Conservation (phyloP, 1,139 yeast species). For the Yamadazyma spencermartinsiae region DNA sequence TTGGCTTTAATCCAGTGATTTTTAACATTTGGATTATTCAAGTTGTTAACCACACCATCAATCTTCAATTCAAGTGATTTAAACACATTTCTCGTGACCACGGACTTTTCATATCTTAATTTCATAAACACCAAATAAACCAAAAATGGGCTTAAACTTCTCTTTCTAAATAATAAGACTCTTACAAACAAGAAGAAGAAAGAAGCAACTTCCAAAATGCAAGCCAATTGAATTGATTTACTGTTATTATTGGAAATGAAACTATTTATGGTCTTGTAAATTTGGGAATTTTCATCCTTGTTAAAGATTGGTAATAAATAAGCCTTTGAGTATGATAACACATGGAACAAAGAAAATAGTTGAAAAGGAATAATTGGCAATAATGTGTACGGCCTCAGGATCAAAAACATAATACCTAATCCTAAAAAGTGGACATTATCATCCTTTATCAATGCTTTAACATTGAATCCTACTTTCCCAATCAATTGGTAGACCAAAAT, state of each 20-base stretch:
- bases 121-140: constrained; percentile 69
- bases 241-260: constrained; percentile 69
- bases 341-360: constrained; percentile 61
- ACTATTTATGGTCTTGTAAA: constrained; percentile 43
- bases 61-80: constrained; percentile 69
- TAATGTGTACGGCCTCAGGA: constrained; percentile 45
- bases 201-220: constrained; percentile 65
- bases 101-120: constrained; percentile 74
- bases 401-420: constrained; percentile 41
- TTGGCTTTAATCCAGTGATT: constrained; percentile 63
- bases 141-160: constrained; percentile 61
- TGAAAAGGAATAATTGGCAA: constrained; percentile 48
- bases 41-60: constrained; percentile 61
- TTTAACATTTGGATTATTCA: constrained; percentile 62
- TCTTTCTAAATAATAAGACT: constrained; percentile 61
- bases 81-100: constrained; percentile 70
- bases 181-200: constrained; percentile 50
- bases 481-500: constrained; percentile 64
- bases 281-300: constrained; percentile 39
- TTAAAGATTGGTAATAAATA: constrained; percentile 68
- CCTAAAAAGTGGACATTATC: constrained; percentile 53
- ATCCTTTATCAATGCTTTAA: constrained; percentile 29
- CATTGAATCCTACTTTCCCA: constrained; percentile 39
- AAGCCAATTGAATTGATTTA: constrained; percentile 68
- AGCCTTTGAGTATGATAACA: constrained; percentile 57